These are phyloP conservation scores for Pelargonium nanum DNA, from an alignment of 345 rosid genomes.

Conservation along the genomic window DNA sequence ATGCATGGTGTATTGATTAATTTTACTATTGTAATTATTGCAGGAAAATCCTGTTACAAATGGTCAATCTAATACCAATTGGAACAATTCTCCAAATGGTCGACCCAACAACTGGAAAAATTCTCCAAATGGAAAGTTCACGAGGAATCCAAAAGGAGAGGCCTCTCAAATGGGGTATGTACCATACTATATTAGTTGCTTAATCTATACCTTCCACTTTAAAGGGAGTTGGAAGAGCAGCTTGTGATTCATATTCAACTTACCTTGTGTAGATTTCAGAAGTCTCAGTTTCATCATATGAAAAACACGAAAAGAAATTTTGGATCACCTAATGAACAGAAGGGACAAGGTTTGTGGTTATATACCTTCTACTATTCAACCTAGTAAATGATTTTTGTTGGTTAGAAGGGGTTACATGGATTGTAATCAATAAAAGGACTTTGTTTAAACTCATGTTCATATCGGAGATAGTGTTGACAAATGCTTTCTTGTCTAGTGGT, in stretches of 20 bases:
- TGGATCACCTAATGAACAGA: conserved; percentile 26
- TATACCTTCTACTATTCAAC: not conserved
- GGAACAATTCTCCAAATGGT: not conserved
- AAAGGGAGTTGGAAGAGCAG: not conserved
- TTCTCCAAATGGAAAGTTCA: conserved; percentile 25
- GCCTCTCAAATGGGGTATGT: conserved; percentile 35
- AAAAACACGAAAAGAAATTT: conserved; percentile 40
- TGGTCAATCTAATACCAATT: conserved; percentile 6
- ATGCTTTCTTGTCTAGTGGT: too few species aligned
- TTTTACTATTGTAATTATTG: conserved; percentile 6
- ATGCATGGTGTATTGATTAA: not conserved
- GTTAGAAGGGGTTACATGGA: not conserved
- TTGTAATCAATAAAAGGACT: not conserved
- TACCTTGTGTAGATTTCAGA: conserved; percentile 37
- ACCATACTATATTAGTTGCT: conserved; percentile 3
- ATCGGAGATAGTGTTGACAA: not conserved
- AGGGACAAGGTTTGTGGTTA: conserved; percentile 41
- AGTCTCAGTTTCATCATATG: conserved; percentile 33
- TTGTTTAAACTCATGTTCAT: not conserved
- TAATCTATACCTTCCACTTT: conserved; percentile 3
- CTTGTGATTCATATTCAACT: conserved; percentile 13
- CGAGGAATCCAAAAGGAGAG: conserved; percentile 23
- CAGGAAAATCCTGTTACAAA: conserved; percentile 30
- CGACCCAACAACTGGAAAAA: conserved; percentile 18
- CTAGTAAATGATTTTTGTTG: not conserved